A percentile compares a stretch with the other conserved stretches of the same genome.
phyloP scores from a whole-genome alignment of 441 rosid species.

The Isatis lusitanica region DNA sequence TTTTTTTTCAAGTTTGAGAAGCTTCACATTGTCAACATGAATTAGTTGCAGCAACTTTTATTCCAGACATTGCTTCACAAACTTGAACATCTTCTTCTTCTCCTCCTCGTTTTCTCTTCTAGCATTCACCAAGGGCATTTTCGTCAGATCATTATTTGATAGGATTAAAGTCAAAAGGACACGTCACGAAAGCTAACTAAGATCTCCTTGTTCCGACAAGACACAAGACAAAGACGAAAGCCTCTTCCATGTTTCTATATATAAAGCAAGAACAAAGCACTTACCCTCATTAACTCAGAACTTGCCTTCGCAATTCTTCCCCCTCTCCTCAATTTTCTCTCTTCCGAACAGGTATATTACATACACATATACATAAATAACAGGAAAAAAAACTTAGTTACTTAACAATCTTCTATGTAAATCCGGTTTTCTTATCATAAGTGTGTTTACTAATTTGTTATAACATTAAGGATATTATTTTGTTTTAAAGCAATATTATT shows the following conservation, averaged over 20 bases:
- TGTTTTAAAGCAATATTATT: background rate
- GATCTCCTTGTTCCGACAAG: conserved; percentile 38
- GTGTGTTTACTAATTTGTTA: background rate
- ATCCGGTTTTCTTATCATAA: background rate
- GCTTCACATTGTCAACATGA: conserved; percentile 36
- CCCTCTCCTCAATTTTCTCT: background rate
- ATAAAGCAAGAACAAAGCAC: conserved; percentile 27
- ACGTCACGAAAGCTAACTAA: conserved; percentile 35
- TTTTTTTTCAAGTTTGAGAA: background rate
- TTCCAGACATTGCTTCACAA: conserved; percentile 37
- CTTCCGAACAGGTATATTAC: conserved; percentile 16
- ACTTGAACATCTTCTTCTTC: conserved; percentile 31
- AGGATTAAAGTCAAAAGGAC: conserved; percentile 30
- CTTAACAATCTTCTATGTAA: background rate
- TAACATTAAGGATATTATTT: background rate
- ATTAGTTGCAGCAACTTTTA: conserved; percentile 43
- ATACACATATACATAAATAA: background rate
- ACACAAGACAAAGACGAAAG: conserved; percentile 24
- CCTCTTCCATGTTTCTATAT: conserved; percentile 30
- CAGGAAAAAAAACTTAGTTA: background rate
- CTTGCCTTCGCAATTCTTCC: conserved; percentile 10
- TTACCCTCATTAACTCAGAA: conserved; percentile 20
- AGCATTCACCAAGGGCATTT: conserved; percentile 14
- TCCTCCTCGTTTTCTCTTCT: background rate
- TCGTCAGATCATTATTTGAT: background rate